Evolutionary conservation across 257 asterid genomes (phyloP).

Genomic region (Craterostigma plantagineum): DNA sequence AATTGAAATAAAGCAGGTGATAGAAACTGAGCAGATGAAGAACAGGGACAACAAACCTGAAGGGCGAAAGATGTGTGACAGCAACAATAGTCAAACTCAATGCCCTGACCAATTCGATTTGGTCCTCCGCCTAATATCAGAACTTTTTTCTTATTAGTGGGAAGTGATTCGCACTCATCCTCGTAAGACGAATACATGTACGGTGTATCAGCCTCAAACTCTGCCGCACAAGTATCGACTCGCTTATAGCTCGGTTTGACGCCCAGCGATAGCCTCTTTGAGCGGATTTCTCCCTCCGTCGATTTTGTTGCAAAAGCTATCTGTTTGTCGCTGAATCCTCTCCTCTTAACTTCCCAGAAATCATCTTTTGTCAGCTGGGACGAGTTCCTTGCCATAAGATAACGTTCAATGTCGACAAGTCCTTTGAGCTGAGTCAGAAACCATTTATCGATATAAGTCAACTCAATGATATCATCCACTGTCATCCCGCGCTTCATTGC

Average conservation of each 20-base stretch:
- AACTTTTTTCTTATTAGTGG: slow-evolving; percentile 62
- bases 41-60: slow-evolving; percentile 37
- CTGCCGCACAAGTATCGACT: slow-evolving; percentile 99
- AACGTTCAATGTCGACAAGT: slow-evolving; percentile 85
- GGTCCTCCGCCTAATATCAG: slow-evolving; percentile 97
- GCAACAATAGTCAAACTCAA: slow-evolving; percentile 96
- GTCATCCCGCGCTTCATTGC: slow-evolving; percentile 92
- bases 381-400: slow-evolving; percentile 28
- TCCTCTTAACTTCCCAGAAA: slow-evolving; percentile 77
- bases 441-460: slow-evolving; percentile 80
- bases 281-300: slow-evolving; percentile 64
- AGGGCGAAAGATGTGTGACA: slow-evolving; percentile 95
- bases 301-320: slow-evolving; percentile 71
- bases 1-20: background rate
- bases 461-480: slow-evolving; percentile 68
- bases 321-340: slow-evolving; percentile 94
- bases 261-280: slow-evolving; percentile 58
- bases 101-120: slow-evolving; percentile 95
- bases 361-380: slow-evolving; percentile 64
- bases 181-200: slow-evolving; percentile 92
- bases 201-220: slow-evolving; percentile 95
- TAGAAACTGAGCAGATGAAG: slow-evolving; percentile 8
- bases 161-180: slow-evolving; percentile 76
- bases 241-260: slow-evolving; percentile 81
- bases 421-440: slow-evolving; percentile 81